Base-by-base conservation (phyloP, 371 early-diverging fungal species). In the Conidiobolus incongruus region DNA sequence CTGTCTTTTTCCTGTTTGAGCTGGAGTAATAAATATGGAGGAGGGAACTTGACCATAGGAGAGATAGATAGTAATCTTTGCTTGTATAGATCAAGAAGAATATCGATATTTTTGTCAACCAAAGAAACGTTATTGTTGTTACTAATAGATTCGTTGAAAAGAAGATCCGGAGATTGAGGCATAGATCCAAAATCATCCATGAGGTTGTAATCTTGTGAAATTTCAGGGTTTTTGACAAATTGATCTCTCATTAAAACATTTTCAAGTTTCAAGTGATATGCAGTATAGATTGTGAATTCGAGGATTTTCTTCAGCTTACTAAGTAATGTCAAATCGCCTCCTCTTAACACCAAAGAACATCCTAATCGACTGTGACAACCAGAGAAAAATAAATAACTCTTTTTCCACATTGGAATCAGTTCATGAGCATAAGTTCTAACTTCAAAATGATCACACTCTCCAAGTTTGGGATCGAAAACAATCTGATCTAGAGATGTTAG, bases 341-440 rank as follows among this genome's bases (percentile, higher is more conserved):
- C 92, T n/a, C 88, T 72, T 37, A 94, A 55, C 0, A 88, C 70
- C n/a, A 92, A 56, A 0, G 87, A 82, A 44, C 88, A 79, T 6
- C 90, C 90, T 1, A 77, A 60, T 24, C 76, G 71, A 20, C 65
- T 64, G 3, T 70, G 66, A 53, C 89, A 86, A 0, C 79, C 81
- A 23, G 82, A 77, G 47, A 95, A 75, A 49, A 75, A 75, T 42
- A 95, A 55, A 52, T 81, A 86, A 19, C 87, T 76, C 47, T 85
- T 87, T 22, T 81, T 63, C 21, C 65, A 63, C 39, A 77, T 75
- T 0, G 82, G 79, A 28, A 86, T 68, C 35, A 63, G 61, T 23
- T 66, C 65, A 44, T 89, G 73, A 29, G 81, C 68, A 43, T 72
- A 81, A 0, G 82, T 85, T 50, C 74, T 65, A 39, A 82, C 68